Base-by-base conservation (phyloP, 768 basidiomycete genomes). In the Tulasnella sp. region DNA sequence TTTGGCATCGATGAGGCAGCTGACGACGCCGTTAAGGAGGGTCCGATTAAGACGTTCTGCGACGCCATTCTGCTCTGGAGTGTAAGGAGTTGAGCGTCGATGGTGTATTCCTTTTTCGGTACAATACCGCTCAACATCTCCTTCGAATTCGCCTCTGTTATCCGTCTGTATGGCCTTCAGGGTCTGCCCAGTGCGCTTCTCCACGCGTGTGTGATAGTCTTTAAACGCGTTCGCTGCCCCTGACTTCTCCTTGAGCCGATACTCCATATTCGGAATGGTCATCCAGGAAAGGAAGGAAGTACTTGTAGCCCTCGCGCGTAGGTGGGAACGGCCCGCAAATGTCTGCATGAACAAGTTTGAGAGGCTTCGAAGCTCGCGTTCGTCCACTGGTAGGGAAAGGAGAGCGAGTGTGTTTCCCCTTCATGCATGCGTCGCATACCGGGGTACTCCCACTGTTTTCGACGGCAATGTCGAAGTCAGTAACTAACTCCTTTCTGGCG, bases 61-160 rank as follows among this genome's bases (percentile, higher is more conserved):
- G 4, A 77, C 76, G 4, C 76, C 76, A 28, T 77, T 77, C 42
- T 42, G 48, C 18, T 77, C 1, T 1, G 40, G 76, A 4, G 48
- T 77, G 76, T 77, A 48, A 20, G 42, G 31, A 1, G 50, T 58
- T 16, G 76, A 48, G 16, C 31, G 34, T 46, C 48, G 42, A 28
- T 77, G 76, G 7, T 31, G 40, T 1, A 77, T 77, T 3, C 76
- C 76, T n/a, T n/a, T n/a, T n/a, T n/a, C n/a, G n/a, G 76, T 58
- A 31, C 12, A 58, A n/a, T 40, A 46, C 1, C 48, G 31, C 50
- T 42, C 76, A 48, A 48, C 6, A 2, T 77, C 44, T 1, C 44
- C 34, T 20, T 48, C 42, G 28, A 24, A 77, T 46, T 77, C 41
- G 2, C 42, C 76, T 44, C 76, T 20, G 34, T 46, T 50, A 77